These are phyloP conservation scores for Diversispora epigaea DNA, from an alignment of 192 early-diverging fungal genomes.

Conservation along the genomic window DNA sequence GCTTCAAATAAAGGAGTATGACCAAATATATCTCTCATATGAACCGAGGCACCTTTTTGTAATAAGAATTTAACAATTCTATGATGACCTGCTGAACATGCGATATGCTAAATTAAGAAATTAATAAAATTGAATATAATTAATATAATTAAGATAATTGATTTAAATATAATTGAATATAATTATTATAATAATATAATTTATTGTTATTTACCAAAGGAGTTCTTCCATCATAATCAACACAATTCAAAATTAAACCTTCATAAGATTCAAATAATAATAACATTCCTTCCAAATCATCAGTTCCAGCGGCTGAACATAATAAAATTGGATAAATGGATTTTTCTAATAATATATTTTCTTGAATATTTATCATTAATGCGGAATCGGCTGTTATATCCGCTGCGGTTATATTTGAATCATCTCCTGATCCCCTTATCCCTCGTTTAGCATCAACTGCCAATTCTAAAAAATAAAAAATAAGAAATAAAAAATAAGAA, in stretches of 20 bases:
- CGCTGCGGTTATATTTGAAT: too few species aligned
- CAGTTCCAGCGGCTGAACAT: slow-evolving; percentile 81
- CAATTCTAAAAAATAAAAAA: background rate
- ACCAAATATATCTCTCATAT: slow-evolving; percentile 82
- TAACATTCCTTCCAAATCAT: slow-evolving; percentile 78
- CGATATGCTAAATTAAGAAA: slow-evolving; percentile 61
- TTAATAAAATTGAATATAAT: background rate
- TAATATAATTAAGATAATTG: background rate
- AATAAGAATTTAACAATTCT: slow-evolving; percentile 75
- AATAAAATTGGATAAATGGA: slow-evolving; percentile 80
- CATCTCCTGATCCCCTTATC: background rate
- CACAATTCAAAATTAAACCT: slow-evolving; percentile 64
- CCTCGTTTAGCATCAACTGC: slow-evolving; percentile 7
- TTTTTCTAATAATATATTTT: slow-evolving; percentile 60
- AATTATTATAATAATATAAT: background rate
- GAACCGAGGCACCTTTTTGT: slow-evolving; percentile 83
- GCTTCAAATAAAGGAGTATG: slow-evolving; percentile 91
- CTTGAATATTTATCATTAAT: slow-evolving; percentile 16
- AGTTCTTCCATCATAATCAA: slow-evolving; percentile 65
- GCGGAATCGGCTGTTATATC: background rate
- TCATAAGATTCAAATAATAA: slow-evolving; percentile 61
- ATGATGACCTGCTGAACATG: slow-evolving; percentile 73
- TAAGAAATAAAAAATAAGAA: background rate
- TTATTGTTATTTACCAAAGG: slow-evolving; percentile 39
- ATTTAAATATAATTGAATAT: too few species aligned